Conservation (phyloP, 192 early-diverging fungal genomes). For the Jimgerdemannia lactiflua region DNA sequence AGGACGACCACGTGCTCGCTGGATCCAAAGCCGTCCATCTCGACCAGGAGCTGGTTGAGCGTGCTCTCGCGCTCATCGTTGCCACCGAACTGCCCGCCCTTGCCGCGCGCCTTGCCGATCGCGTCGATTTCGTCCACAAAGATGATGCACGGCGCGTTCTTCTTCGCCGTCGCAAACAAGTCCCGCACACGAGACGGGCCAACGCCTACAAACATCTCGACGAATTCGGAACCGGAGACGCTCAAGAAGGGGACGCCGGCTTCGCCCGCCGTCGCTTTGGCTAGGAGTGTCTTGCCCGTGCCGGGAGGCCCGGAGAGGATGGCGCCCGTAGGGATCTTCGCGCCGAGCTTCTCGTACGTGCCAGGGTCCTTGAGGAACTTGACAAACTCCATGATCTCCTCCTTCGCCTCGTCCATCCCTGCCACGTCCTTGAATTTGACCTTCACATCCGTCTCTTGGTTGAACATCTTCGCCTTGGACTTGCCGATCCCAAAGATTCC, state of each 20-base stretch:
- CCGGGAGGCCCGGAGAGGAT: conserved; percentile 91
- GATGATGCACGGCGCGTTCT: conserved; percentile 97
- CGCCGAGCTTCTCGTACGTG: conserved; percentile 89
- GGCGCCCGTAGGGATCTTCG: conserved; percentile 99
- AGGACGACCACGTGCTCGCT: conserved; percentile 91
- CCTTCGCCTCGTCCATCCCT: conserved; percentile 98
- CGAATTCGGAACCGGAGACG: conserved; percentile 99
- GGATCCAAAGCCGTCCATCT: conserved; percentile 98
- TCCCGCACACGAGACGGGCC: conserved; percentile 93
- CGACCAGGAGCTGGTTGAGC: conserved; percentile 96
- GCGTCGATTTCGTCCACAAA: conserved; percentile 99
- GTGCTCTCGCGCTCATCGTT: conserved; percentile 99
- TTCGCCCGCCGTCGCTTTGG: conserved; percentile 99
- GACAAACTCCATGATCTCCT: conserved; percentile 99
- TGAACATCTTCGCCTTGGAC: conserved; percentile 93
- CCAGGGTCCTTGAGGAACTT: conserved; percentile 97
- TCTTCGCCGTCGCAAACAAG: conserved; percentile 96
- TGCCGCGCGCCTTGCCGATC: conserved; percentile 96
- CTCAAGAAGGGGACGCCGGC: conserved; percentile 96
- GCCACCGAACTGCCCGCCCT: conserved; percentile 82
- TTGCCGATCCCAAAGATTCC: conserved; percentile 98
- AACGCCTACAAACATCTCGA: conserved; percentile 99
- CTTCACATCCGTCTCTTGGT: conserved; percentile 93
- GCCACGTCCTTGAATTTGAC: conserved; percentile 99
- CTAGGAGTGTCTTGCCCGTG: conserved; percentile 98